Conservation (phyloP, 2,329 filamentous ascomycete species). For the Talaromyces atroroseus region DNA sequence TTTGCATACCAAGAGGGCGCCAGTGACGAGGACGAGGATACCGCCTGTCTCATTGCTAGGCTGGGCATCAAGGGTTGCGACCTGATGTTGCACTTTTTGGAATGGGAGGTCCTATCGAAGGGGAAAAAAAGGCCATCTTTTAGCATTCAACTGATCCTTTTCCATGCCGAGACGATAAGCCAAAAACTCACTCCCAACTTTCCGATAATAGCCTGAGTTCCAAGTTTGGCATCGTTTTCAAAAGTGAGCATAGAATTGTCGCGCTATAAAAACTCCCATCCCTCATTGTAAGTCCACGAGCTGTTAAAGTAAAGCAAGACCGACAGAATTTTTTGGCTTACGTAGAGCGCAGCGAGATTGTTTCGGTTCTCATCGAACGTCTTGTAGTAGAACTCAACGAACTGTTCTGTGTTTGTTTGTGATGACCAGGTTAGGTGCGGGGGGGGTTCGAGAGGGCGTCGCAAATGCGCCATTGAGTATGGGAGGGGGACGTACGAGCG, state of each 20-base stretch:
- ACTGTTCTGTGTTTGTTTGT: constrained; percentile 62
- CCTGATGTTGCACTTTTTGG: constrained; percentile 70
- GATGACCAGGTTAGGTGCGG: neutral
- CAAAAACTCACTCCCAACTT: constrained; percentile 66
- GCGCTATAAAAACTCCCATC: constrained; percentile 51
- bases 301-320: neutral
- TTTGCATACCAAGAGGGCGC: constrained; percentile 66
- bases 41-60: constrained; percentile 62
- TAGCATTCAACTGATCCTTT: neutral
- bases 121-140: neutral
- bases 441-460: neutral
- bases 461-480: neutral
- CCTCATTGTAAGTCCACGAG: constrained; percentile 5
- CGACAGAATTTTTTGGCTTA: constrained; percentile 44
- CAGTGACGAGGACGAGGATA: constrained; percentile 84
- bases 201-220: constrained; percentile 62
- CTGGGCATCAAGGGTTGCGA: constrained; percentile 76
- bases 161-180: neutral
- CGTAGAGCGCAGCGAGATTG: constrained; percentile 68
- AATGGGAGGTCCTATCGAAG: constrained; percentile 65
- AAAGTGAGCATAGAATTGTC: constrained; percentile 90
- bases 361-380: constrained; percentile 72
- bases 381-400: constrained; percentile 86
- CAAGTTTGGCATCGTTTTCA: constrained; percentile 64
- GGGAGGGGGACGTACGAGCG: constrained; percentile 10